Percentiles rank a stretch among this genome's conserved stretches.
Conservation (phyloP, 495 filamentous ascomycete genomes). For the Aspergillus olivimuriae region DNA sequence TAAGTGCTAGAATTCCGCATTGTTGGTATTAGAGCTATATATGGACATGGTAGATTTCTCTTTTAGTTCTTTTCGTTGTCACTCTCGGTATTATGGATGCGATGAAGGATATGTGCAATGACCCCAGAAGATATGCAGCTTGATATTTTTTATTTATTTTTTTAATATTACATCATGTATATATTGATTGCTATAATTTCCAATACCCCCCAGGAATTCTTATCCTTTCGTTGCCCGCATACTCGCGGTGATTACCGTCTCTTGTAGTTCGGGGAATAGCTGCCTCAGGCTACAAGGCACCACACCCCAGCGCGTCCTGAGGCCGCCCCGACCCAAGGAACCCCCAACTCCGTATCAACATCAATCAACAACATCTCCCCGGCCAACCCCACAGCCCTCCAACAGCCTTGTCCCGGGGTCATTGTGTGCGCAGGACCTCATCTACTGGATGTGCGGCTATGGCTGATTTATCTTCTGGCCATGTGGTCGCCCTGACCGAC, state of each 20-base stretch:
- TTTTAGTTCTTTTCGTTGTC: no score
- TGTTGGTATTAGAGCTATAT: conserved; percentile 6
- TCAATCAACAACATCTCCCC: conserved; percentile 15
- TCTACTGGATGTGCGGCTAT: conserved; percentile 15
- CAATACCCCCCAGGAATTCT: no score
- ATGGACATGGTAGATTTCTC: conserved; percentile 3
- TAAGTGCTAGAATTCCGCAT: conserved; percentile 27
- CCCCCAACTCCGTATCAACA: conserved; percentile 2
- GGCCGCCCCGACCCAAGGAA: conserved; percentile 9
- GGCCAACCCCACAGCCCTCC: conserved; percentile 8
- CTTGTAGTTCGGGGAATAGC: neutral
- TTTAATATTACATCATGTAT: neutral
- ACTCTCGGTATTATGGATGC: conserved; percentile 1
- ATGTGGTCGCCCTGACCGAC: conserved; percentile 65
- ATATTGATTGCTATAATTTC: neutral
- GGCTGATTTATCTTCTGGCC: conserved; percentile 40
- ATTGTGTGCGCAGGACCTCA: conserved; percentile 9
- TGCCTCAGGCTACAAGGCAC: conserved; percentile 16
- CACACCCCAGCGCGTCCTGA: conserved; percentile 12
- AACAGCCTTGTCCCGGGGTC: neutral
- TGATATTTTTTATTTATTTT: neutral
- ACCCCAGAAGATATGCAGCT: neutral
- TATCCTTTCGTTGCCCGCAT: no score
- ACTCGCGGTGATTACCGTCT: no score
- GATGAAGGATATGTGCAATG: conserved; percentile 2